Evolutionary conservation across 1,284 basidiomycete species (phyloP).

Genomic region (Ceratobasidium sp.): DNA sequence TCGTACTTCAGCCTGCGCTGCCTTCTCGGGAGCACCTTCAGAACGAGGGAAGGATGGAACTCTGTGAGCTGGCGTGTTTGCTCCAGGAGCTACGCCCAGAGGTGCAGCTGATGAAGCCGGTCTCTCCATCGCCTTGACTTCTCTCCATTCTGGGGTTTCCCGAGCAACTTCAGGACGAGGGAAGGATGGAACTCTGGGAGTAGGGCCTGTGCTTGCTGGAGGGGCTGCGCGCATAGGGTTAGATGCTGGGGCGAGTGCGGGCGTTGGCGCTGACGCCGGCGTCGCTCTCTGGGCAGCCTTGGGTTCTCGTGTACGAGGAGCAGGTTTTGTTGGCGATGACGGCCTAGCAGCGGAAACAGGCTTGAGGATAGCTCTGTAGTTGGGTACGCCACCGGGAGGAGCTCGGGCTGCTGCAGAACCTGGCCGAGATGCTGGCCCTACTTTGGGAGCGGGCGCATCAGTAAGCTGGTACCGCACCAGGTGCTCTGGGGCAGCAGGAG

Average conservation of each 20-base stretch:
- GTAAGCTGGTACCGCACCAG: conserved; percentile 18
- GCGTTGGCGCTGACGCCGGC: neutral
- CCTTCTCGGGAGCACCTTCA: neutral
- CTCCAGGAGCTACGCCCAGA: too few species aligned
- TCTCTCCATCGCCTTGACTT: too few species aligned
- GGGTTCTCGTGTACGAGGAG: neutral
- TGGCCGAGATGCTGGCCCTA: neutral
- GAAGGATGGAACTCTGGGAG: neutral
- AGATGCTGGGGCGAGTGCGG: neutral
- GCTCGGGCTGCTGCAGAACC: neutral
- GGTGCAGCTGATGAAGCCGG: too few species aligned
- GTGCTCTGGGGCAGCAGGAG: neutral
- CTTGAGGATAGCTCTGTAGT: conserved; percentile 25
- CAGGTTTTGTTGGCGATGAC: conserved; percentile 1
- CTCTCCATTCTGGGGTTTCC: neutral
- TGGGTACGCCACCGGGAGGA: neutral
- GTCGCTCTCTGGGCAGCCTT: neutral
- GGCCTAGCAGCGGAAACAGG: conserved; percentile 18
- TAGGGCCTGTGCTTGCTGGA: neutral
- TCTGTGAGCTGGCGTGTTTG: neutral
- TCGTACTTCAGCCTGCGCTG: neutral
- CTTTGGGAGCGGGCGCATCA: conserved; percentile 27
- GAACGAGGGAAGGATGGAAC: conserved; percentile 5
- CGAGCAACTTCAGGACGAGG: neutral
- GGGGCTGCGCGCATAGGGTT: too few species aligned